Evolutionary conservation across 495 filamentous ascomycete species (phyloP), one percentile per base, ranked within the genome.

Genomic region (Hyaloscypha variabilis): DNA sequence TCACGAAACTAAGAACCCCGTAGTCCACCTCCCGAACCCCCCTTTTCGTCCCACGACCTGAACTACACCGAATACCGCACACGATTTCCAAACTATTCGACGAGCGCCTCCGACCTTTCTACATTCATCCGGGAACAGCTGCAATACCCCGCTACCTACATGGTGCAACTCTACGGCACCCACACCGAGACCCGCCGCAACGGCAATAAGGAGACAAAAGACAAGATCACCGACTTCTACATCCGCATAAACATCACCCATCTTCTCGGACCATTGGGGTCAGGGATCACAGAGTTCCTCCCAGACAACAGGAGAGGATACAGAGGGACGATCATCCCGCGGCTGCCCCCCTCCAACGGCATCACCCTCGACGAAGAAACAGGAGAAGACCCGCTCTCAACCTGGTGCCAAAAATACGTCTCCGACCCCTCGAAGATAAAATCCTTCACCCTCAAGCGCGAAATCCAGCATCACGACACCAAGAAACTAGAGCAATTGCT

Each of bases 391-490:
- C 79, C 77, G 36, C 74, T 88, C 8, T 67, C 62, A 3, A 82
- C 83, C 60, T 88, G 85, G 85, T 87, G 84, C 67, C 79, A 87
- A 51, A 76, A 73, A 26, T 89, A 82, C 67, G 80, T 78, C 42
- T 78, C 81, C 8, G 83, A 80, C 62, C 73, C 77, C 8, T 73
- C 81, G 3, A 73, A 73, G 10, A 67, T 86, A 26, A 83, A 86
- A 67, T 78, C 75, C 58, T 85, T 89, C 62, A 73, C 76, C 14
- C 74, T 88, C 24, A 72, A 72, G 26, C 77, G 85, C n/a, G 71
- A 72, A 21, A 75, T 89, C 34, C 57, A 73, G 0, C 84, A 85
- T 17, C 79, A 88, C 70, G 79, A 88, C 67, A 70, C 77, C 29
- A 75, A 78, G 3, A 68, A 67, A 25, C 53, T 88, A 8, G 78